Evolutionary conservation across 1,139 yeast species (phyloP).

Genomic region (Pichia sp.): DNA sequence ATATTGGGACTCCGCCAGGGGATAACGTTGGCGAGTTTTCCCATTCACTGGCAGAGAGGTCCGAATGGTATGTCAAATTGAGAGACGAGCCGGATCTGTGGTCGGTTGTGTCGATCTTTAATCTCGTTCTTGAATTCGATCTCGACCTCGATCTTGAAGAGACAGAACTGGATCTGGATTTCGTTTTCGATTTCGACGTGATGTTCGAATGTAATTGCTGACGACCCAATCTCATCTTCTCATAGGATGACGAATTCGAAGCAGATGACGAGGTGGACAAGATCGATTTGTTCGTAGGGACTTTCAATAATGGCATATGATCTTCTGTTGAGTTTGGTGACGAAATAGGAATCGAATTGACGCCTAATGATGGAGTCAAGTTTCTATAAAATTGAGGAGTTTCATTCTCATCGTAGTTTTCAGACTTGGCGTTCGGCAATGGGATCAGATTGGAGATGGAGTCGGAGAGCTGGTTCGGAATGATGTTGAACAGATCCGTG

Average conservation of each 20-base stretch:
- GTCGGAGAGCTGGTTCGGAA: conserved; percentile 9
- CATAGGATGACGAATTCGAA: conserved; percentile 13
- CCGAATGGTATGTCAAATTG: not conserved
- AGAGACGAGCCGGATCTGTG: conserved; percentile 5
- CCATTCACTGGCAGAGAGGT: conserved; percentile 1
- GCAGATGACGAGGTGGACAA: not conserved
- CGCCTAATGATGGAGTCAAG: conserved; percentile 1
- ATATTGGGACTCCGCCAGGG: conserved; percentile 6
- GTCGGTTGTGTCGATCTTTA: conserved; percentile 7
- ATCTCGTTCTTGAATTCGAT: conserved; percentile 26
- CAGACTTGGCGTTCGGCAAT: not conserved
- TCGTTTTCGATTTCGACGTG: not conserved
- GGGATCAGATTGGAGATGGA: conserved; percentile 1
- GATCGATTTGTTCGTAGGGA: conserved; percentile 23
- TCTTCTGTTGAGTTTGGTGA: conserved; percentile 7
- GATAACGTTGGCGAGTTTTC: conserved; percentile 2
- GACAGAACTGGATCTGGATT: conserved; percentile 19
- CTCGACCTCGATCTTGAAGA: conserved; percentile 10
- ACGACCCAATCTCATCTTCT: conserved; percentile 30
- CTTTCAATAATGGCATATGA: conserved; percentile 13
- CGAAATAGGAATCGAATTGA: conserved; percentile 1
- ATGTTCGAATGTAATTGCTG: conserved; percentile 13
- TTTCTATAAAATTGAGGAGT: conserved; percentile 2
- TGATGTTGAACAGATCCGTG: conserved; percentile 5
- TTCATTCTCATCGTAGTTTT: not conserved